Base-by-base conservation (phyloP, 1,139 yeast genomes). In the Nakaseomyces bracarensis region DNA sequence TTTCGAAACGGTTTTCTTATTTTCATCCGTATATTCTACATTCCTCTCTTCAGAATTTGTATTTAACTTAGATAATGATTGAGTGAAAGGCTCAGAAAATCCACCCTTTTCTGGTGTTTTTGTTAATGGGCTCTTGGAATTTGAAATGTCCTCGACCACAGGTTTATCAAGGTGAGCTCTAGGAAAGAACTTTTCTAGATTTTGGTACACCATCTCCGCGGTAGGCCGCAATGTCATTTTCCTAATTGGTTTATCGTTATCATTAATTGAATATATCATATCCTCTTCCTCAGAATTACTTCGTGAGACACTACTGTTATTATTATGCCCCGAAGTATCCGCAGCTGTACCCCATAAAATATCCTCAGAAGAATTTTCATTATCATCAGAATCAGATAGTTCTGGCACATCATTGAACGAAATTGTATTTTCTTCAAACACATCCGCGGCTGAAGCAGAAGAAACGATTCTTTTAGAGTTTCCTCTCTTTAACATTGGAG, bases 111-210 rank as follows among this genome's bases (percentile, higher is more conserved):
- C 31, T 7, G 13, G 26, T 11, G 18, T 37, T 20, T 43, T 39
- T 13, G 45, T 42, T 4, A 40, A 29, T 3, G 82, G 81, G 0
- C 84, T 76, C 1, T 70, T 68, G 0, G 86, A 82, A 0, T 87
- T 79, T 3, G 74, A 64, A 1, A 65, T 64, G 39, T 84, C 89
- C 55, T 85, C 91, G 28, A 89, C 75, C 30, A 91, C 86, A 1
- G 97, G 95, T 54, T 83, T 83, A 58, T 93, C 98, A 47, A 93
- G 72, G 63, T 91, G 91, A 0, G 97, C 81, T 52, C 84, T 74
- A 0, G 98, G 98, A 69, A 93, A 93, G 60, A 85, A 93, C 55
- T 77, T 75, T 54, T 91, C 98, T 52, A 93, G 72, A 56, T 93
- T 87, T 45, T 87, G 86, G 58, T 87, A 91, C 29, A 93, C 82